Percentiles rank a stretch among this genome's conserved stretches.
Conservation (phyloP, 2,329 filamentous ascomycete species). For the Trichophyton rubrum region DNA sequence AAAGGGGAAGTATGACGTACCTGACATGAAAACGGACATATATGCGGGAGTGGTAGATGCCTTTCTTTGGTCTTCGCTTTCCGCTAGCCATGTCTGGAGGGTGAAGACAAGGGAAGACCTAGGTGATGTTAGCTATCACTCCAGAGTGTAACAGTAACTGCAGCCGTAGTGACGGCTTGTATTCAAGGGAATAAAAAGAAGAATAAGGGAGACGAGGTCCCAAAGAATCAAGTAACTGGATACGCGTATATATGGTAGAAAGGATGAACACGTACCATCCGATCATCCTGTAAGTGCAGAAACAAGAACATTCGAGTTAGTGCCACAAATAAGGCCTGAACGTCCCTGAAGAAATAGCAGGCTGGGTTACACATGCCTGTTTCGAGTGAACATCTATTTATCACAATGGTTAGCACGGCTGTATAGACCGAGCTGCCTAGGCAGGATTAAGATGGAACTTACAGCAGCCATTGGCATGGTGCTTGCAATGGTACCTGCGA, state of each 20-base stretch:
- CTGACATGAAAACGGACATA: slow-evolving; percentile 66
- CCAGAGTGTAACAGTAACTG: background rate
- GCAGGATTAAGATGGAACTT: slow-evolving; percentile 23
- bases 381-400: slow-evolving; percentile 69
- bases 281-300: slow-evolving; percentile 41
- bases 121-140: background rate
- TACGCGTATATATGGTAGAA: background rate
- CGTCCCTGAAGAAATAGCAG: background rate
- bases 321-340: background rate
- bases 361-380: slow-evolving; percentile 48
- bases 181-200: too few relatives aligned
- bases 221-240: background rate
- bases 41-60: slow-evolving; percentile 55
- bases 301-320: background rate
- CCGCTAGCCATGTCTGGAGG: slow-evolving; percentile 37
- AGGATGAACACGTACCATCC: slow-evolving; percentile 40
- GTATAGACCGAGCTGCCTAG: background rate
- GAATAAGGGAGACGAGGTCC: background rate
- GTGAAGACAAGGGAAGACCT: slow-evolving; percentile 39
- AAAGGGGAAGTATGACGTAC: slow-evolving; percentile 38
- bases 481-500: slow-evolving; percentile 50
- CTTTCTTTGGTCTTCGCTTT: slow-evolving; percentile 42
- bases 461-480: slow-evolving; percentile 88
- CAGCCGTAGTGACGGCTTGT: background rate
- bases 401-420: background rate